Conservation (phyloP, 306 rosid genomes). For the Elaeagnus macrophylla region DNA sequence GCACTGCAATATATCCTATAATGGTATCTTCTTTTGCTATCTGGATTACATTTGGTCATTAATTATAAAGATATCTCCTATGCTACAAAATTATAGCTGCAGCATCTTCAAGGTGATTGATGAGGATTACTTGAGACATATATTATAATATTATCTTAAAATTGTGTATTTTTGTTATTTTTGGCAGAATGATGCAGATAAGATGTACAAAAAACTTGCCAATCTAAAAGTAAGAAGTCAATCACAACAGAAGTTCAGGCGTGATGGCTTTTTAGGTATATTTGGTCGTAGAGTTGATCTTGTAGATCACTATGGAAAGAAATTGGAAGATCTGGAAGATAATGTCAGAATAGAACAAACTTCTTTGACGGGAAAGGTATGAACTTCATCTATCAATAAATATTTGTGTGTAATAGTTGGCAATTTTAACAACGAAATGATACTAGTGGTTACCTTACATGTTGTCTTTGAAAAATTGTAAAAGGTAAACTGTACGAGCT, state of each 20-base stretch:
- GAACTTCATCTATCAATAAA: conserved; percentile 1
- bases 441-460: background rate
- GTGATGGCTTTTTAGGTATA: conserved; percentile 56
- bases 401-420: conserved; percentile 1
- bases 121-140: too few species aligned
- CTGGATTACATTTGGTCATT: too few species aligned
- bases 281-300: conserved; percentile 45
- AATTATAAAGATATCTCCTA: too few species aligned
- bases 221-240: conserved; percentile 26
- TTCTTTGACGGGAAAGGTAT: conserved; percentile 49
- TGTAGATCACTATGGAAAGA: conserved; percentile 47
- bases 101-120: too few species aligned
- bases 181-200: conserved; percentile 60
- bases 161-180: conserved; percentile 7
- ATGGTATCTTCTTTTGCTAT: too few species aligned
- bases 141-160: conserved; percentile 5
- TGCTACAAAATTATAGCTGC: too few species aligned
- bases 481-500: background rate
- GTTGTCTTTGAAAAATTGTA: background rate
- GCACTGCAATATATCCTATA: too few species aligned
- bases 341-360: conserved; percentile 60
- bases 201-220: conserved; percentile 44
- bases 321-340: conserved; percentile 55
- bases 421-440: too few species aligned
- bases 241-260: conserved; percentile 30